Base-by-base conservation (phyloP, 2,329 filamentous ascomycete species). In the Thermothelomyces thermophilus region DNA sequence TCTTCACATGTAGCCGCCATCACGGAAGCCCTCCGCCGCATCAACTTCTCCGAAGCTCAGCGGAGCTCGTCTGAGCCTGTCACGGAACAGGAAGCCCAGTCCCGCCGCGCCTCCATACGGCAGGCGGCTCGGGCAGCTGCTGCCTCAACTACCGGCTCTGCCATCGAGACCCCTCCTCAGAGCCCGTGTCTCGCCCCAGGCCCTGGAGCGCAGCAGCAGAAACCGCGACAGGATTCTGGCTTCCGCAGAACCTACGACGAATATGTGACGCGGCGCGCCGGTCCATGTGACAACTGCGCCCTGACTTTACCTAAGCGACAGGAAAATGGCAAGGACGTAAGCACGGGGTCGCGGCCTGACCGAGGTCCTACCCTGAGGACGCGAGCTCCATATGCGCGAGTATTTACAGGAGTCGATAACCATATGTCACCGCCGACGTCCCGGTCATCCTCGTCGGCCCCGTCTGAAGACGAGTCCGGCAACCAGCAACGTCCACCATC, bases 211-310 rank as follows among this genome's bases (percentile, higher is more conserved):
- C 55, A 28, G 46, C 56, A 59, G 48, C 52, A 50, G 36, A 65
- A 67, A 34, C 58, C 65, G 14, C 72, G 75, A 30, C 73, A 74
- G 51, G 79, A 83, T 52, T 79, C 79, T 20, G 77, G 75, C 62
- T 84, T 83, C 57, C 73, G 73, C 51, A 74, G 75, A 59, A 84
- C 80, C 0, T 84, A 84, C 56, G 80, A 83, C 57, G 80, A 83
- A 53, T 77, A 76, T n/a, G 80, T 81, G 22, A 82, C 77, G 37
- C 79, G 76, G 63, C 76, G 77, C 51, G 79, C 81, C 46, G 78
- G 75, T 7, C 81, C 82, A 19, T 86, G 82, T 63, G 79, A 83
- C 54, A 86, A 84, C 64, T 86, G 82, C 63, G 81, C 82, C 51
- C 74, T 86, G 60, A 85, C 81, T 0, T 66, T 86, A 7, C 82